These are phyloP conservation scores for Huiozyma naganishii DNA, from an alignment of 805 yeast genomes.

Conservation along the genomic window DNA sequence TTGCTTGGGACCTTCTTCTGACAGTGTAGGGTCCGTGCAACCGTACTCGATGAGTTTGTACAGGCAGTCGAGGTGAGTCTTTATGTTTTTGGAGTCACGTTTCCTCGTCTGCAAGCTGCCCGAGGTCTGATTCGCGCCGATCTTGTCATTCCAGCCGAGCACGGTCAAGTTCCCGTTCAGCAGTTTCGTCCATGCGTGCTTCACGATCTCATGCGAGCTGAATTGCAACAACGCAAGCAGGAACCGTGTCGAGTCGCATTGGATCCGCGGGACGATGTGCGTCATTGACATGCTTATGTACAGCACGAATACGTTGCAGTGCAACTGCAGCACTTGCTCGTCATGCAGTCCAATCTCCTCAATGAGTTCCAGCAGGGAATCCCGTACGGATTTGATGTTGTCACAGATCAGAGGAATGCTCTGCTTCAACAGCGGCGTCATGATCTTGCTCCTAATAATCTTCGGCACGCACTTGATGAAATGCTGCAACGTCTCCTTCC, in stretches of 20 bases:
- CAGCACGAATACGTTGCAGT: conserved; percentile 50
- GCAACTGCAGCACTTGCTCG: conserved; percentile 47
- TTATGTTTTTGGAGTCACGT: conserved; percentile 16
- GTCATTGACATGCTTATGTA: conserved; percentile 89
- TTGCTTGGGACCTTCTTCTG: too few species aligned
- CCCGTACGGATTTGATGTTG: conserved; percentile 53
- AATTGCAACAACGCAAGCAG: conserved; percentile 47
- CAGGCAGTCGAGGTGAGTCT: conserved; percentile 30
- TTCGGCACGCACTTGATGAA: conserved; percentile 43
- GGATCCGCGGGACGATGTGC: conserved; percentile 66
- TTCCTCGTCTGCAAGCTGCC: conserved; percentile 15
- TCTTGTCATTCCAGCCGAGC: conserved; percentile 52
- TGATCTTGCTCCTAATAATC: conserved; percentile 22
- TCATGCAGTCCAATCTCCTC: conserved; percentile 38
- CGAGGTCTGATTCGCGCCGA: conserved; percentile 13
- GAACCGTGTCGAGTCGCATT: conserved; percentile 65
- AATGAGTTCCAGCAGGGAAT: conserved; percentile 39
- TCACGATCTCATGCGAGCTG: conserved; percentile 44
- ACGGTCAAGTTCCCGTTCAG: conserved; percentile 57
- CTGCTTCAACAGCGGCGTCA: conserved; percentile 24
- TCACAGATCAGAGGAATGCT: conserved; percentile 36
- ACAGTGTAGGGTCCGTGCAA: conserved; percentile 6
- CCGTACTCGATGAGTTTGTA: conserved; percentile 37
- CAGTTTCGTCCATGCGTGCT: conserved; percentile 59
- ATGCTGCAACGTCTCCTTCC: conserved; percentile 57